phyloP scores from a whole-genome alignment of 2,329 filamentous ascomycete species.

The Torrubiella hemipterigena region DNA sequence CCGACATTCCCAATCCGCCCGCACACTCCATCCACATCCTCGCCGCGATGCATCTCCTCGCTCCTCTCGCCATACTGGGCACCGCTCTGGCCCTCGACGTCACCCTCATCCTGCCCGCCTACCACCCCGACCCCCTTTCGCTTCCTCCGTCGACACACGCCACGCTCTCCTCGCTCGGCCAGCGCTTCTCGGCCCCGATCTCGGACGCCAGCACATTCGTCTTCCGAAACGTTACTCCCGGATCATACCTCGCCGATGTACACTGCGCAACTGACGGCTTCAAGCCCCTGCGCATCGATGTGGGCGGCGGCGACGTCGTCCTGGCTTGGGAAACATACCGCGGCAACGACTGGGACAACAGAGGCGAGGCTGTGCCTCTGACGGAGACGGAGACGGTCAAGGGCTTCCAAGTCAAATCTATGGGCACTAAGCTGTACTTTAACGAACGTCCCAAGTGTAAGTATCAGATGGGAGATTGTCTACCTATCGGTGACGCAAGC shows the following conservation, averaged over 20 bases:
- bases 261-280: constrained; percentile 66
- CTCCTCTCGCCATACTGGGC: constrained; percentile 21
- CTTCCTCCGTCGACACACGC: constrained; percentile 57
- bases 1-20: no score
- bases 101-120: constrained; percentile 33
- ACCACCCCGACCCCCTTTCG: constrained; percentile 35
- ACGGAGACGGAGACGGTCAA: constrained; percentile 22
- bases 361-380: constrained; percentile 48
- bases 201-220: constrained; percentile 58
- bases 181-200: constrained; percentile 43
- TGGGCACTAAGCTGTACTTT: constrained; percentile 63
- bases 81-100: constrained; percentile 20
- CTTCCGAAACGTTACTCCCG: constrained; percentile 59
- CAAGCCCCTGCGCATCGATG: constrained; percentile 69
- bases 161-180: constrained; percentile 34
- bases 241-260: constrained; percentile 74
- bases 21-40: constrained; percentile 7
- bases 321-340: constrained; percentile 74
- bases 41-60: constrained; percentile 21
- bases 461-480: constrained; percentile 20
- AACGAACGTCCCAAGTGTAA: constrained; percentile 63
- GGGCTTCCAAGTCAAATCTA: constrained; percentile 48
- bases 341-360: constrained; percentile 83
- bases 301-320: constrained; percentile 35
- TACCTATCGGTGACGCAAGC: not conserved